These are phyloP conservation scores for Pyracantha coccinea DNA, from an alignment of 331 rosid species.

Conservation along the genomic window DNA sequence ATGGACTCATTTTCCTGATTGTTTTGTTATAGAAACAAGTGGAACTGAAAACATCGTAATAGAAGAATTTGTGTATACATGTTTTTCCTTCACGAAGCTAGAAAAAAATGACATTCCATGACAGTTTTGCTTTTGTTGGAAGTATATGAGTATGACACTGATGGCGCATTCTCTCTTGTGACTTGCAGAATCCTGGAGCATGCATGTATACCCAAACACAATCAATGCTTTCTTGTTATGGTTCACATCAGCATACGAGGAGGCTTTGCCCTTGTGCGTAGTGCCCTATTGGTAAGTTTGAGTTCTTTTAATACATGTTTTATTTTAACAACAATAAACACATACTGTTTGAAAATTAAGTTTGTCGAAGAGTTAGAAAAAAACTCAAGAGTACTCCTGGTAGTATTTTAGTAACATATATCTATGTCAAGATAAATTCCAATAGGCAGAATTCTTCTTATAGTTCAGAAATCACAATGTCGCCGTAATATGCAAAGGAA, in stretches of 20 bases:
- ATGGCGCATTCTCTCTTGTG: not conserved
- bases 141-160: not conserved
- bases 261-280: conserved; percentile 96
- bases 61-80: not conserved
- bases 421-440: not conserved
- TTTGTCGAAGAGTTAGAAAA: not conserved
- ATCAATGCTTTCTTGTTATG: conserved; percentile 75
- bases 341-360: not conserved
- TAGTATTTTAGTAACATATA: not conserved
- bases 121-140: not conserved
- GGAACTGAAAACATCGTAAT: not conserved
- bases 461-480: not conserved
- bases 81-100: not conserved
- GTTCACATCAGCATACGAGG: conserved; percentile 71
- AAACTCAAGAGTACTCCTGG: not conserved
- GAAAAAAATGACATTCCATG: not conserved
- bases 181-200: conserved; percentile 78
- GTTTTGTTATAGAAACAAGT: not conserved
- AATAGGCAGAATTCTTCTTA: not conserved
- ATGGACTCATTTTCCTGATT: not conserved
- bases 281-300: conserved; percentile 29
- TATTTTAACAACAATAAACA: not conserved
- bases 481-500: not conserved
- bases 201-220: conserved; percentile 61
- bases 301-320: not conserved